phyloP scores from a whole-genome alignment of 2,329 filamentous ascomycete genomes.

The Pyrenochaeta sp. region DNA sequence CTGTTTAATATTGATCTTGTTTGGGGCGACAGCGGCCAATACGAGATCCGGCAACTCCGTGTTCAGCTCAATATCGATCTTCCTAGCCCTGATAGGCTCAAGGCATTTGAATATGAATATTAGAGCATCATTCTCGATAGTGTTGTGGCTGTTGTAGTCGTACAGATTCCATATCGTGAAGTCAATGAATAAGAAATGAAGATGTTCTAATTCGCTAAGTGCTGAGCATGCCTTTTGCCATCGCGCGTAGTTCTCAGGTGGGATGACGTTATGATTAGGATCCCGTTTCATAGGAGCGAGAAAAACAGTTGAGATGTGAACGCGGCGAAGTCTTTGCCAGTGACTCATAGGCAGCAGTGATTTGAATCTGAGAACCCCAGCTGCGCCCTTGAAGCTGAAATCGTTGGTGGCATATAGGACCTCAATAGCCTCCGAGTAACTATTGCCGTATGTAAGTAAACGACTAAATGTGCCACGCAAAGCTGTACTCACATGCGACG shows the following conservation, averaged over 20 bases:
- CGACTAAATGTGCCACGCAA: not conserved
- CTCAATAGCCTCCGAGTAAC: constrained; percentile 13
- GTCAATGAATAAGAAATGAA: not conserved
- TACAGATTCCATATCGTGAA: not conserved
- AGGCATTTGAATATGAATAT: too few species aligned
- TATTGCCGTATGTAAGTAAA: not conserved
- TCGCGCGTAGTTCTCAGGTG: not conserved
- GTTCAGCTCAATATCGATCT: not conserved
- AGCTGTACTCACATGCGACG: constrained; percentile 12
- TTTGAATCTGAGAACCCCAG: constrained; percentile 5
- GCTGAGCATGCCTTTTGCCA: not conserved
- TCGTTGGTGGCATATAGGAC: constrained; percentile 16
- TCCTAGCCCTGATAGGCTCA: not conserved
- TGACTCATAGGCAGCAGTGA: not conserved
- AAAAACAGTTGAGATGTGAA: constrained; percentile 19
- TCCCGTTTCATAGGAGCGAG: constrained; percentile 2
- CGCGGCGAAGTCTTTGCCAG: constrained; percentile 15
- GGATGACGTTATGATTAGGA: constrained; percentile 1
- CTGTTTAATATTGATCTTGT: not conserved
- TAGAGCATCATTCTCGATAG: too few species aligned
- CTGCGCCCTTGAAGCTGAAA: constrained; percentile 18
- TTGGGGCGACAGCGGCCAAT: not conserved
- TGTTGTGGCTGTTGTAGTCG: too few species aligned
- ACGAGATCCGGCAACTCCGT: not conserved
- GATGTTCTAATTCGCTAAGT: not conserved